Evolutionary conservation across 108 stramenopile genomes (phyloP).

Genomic region (Pseudonitzschia pungens): DNA sequence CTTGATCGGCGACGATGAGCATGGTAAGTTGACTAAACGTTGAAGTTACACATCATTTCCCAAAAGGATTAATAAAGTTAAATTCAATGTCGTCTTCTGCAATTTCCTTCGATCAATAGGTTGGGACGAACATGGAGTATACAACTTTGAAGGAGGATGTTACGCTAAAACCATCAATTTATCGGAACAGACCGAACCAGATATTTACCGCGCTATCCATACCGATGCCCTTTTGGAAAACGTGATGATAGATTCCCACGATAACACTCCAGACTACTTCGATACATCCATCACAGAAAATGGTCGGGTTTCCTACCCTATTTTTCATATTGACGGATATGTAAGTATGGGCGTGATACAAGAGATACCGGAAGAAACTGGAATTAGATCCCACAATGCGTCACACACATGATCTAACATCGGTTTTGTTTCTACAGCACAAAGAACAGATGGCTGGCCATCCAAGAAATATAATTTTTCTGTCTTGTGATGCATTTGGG

Average conservation of each 20-base stretch:
- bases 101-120: slow-evolving; percentile 21
- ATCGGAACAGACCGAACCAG: slow-evolving; percentile 92
- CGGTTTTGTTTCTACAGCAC: slow-evolving; percentile 46
- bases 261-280: slow-evolving; percentile 82
- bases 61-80: background rate
- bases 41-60: background rate
- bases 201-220: slow-evolving; percentile 95
- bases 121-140: slow-evolving; percentile 97
- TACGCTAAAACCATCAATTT: slow-evolving; percentile 98
- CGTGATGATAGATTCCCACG: slow-evolving; percentile 67
- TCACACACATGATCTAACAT: background rate
- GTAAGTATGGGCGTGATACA: slow-evolving; percentile 41
- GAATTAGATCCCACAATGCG: background rate
- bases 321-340: slow-evolving; percentile 40
- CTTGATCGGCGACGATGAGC: slow-evolving; percentile 96
- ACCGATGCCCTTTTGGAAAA: slow-evolving; percentile 96
- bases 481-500: slow-evolving; percentile 97
- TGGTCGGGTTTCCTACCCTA: slow-evolving; percentile 85
- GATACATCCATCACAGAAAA: slow-evolving; percentile 95
- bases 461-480: slow-evolving; percentile 94
- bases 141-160: slow-evolving; percentile 99
- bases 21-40: slow-evolving; percentile 36
- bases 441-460: slow-evolving; percentile 93
- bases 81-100: background rate
- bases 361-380: background rate